Conservation (phyloP, 2,329 filamentous ascomycete species). For the Ceratocystis huliohia region DNA sequence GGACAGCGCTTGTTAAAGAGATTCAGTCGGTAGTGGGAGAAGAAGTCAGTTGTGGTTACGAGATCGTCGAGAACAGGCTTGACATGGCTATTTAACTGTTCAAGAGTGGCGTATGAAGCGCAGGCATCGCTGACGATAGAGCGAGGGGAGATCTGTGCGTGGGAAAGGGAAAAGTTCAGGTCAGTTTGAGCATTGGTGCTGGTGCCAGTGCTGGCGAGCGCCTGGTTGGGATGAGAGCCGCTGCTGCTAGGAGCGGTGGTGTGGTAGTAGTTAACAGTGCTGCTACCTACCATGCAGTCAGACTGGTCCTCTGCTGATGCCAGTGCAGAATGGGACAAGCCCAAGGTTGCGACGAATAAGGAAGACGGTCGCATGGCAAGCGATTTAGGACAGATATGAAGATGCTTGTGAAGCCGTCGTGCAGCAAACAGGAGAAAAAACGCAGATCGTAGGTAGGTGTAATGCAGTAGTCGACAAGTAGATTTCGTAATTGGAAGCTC, state of each 20-base stretch:
- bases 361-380: slow-evolving; percentile 1
- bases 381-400: background rate
- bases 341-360: background rate
- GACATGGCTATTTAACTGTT: slow-evolving; percentile 65
- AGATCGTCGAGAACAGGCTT: slow-evolving; percentile 68
- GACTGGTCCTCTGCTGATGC: background rate
- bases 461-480: background rate
- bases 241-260: no score
- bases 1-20: slow-evolving; percentile 89
- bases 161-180: slow-evolving; percentile 9
- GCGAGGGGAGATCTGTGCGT: slow-evolving; percentile 64
- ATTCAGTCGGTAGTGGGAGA: slow-evolving; percentile 92
- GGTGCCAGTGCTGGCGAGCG: background rate
- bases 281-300: slow-evolving; percentile 13
- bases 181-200: slow-evolving; percentile 17
- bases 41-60: slow-evolving; percentile 85
- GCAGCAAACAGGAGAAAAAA: no score
- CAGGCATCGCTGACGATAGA: slow-evolving; percentile 89
- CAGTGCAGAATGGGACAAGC: slow-evolving; percentile 5
- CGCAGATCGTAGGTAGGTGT: no score
- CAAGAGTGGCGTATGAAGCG: slow-evolving; percentile 82
- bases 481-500: background rate
- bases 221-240: background rate
- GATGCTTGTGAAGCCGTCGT: no score
- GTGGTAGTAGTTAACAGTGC: slow-evolving; percentile 21